Conservation (phyloP, 2,329 filamentous ascomycete species). For the Fusarium graminum region DNA sequence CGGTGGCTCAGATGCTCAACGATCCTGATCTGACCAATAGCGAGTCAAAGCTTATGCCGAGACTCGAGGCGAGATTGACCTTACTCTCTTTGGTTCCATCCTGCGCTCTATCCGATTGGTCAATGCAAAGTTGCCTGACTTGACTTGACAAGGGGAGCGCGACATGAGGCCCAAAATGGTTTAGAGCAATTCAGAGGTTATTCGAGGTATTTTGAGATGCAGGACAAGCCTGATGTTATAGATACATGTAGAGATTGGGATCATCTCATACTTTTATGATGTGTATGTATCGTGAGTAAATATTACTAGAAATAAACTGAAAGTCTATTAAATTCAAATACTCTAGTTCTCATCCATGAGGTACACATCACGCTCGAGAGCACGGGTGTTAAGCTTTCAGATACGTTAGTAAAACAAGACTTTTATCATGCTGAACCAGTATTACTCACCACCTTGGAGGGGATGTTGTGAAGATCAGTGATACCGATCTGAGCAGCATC, state of each 20-base stretch:
- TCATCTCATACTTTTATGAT: too few species aligned
- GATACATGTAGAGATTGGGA: too few species aligned
- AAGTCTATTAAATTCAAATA: too few species aligned
- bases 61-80: slow-evolving; percentile 8
- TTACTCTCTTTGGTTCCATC: slow-evolving; percentile 7
- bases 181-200: slow-evolving; percentile 6
- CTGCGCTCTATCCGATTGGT: slow-evolving; percentile 21
- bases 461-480: slow-evolving; percentile 45
- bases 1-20: not conserved
- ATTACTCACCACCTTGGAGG: slow-evolving; percentile 41
- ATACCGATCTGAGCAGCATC: slow-evolving; percentile 55
- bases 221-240: too few species aligned
- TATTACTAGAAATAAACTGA: too few species aligned
- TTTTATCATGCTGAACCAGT: fast-evolving
- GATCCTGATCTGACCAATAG: not conserved
- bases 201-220: too few species aligned
- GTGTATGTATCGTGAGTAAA: too few species aligned
- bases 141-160: slow-evolving; percentile 12
- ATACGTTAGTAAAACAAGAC: slow-evolving; percentile 6
- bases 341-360: slow-evolving; percentile 35
- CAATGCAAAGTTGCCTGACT: not conserved
- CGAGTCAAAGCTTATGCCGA: not conserved
- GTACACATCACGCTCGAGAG: slow-evolving; percentile 46
- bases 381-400: slow-evolving; percentile 44
- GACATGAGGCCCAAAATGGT: slow-evolving; percentile 15